These are phyloP conservation scores for Musa itinerans DNA, from an alignment of 176 grass and related monocot species.

Conservation along the genomic window DNA sequence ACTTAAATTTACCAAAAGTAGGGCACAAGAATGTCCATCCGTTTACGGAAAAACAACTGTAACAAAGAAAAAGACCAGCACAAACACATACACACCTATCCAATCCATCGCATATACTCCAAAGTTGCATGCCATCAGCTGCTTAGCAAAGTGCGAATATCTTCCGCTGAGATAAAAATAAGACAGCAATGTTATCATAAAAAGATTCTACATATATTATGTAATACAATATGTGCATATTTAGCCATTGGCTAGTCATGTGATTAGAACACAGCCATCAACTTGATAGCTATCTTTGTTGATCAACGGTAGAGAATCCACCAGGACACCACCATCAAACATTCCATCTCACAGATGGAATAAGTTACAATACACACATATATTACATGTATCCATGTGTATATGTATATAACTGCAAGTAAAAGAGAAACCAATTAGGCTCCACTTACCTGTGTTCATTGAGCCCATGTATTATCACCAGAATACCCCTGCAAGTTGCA, in stretches of 20 bases:
- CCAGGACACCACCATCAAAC: not conserved
- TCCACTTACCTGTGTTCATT: slow-evolving; percentile 75
- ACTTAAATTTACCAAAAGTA: not conserved
- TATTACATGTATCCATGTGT: not conserved
- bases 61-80: not conserved
- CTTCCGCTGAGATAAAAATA: slow-evolving; percentile 60
- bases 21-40: not conserved
- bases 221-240: too few species aligned
- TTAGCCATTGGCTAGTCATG: not conserved
- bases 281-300: not conserved
- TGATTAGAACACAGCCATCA: not conserved
- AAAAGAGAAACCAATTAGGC: not conserved
- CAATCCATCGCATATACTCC: slow-evolving; percentile 99
- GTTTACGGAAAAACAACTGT: not conserved
- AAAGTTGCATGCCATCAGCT: slow-evolving; percentile 67
- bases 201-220: not conserved
- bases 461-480: slow-evolving; percentile 86
- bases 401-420: not conserved
- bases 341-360: not conserved
- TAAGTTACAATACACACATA: not conserved
- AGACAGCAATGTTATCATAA: not conserved
- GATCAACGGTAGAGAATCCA: not conserved
- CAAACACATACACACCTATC: slow-evolving; percentile 46
- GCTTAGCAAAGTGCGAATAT: slow-evolving; percentile 82
- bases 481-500: slow-evolving; percentile 48